Conservation (phyloP, 257 asterid species). For the Forsythia suspensa region DNA sequence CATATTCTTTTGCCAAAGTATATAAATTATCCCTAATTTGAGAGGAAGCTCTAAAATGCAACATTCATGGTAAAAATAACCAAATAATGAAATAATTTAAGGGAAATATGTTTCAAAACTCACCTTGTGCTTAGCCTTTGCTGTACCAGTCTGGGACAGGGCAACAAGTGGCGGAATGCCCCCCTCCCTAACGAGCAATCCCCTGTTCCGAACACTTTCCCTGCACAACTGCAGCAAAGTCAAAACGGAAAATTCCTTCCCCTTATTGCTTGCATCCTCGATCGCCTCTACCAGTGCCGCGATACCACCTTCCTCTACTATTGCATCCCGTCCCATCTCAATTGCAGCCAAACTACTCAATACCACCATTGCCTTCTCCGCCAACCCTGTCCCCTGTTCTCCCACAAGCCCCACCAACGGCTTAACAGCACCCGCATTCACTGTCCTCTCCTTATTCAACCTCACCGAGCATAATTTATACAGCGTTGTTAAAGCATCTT, state of each 20-base stretch:
- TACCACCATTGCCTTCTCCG: constrained; percentile 98
- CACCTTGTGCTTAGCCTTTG: constrained; percentile 95
- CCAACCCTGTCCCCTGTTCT: constrained; percentile 73
- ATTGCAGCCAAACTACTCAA: constrained; percentile 74
- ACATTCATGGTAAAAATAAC: neutral
- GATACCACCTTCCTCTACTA: constrained; percentile 86
- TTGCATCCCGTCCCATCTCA: constrained; percentile 67
- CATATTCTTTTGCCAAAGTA: neutral
- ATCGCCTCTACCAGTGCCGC: constrained; percentile 81
- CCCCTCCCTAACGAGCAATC: constrained; percentile 91
- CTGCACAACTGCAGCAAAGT: constrained; percentile 79
- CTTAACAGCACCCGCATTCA: constrained; percentile 77
- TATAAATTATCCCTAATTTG: neutral
- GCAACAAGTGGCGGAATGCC: constrained; percentile 97
- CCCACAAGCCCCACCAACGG: constrained; percentile 72
- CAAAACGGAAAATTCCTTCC: constrained; percentile 85
- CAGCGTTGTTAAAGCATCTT: constrained; percentile 86
- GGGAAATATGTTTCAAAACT: neutral
- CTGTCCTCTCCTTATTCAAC: constrained; percentile 89
- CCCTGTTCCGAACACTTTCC: constrained; percentile 75
- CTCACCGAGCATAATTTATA: constrained; percentile 71
- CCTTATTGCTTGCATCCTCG: constrained; percentile 82
- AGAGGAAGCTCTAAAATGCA: neutral
- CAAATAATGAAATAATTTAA: neutral
- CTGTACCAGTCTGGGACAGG: constrained; percentile 79